Evolutionary conservation across 2,329 filamentous ascomycete genomes (phyloP), one percentile per base, ranked within the genome.

Genomic region (Atkinsonella texensis): DNA sequence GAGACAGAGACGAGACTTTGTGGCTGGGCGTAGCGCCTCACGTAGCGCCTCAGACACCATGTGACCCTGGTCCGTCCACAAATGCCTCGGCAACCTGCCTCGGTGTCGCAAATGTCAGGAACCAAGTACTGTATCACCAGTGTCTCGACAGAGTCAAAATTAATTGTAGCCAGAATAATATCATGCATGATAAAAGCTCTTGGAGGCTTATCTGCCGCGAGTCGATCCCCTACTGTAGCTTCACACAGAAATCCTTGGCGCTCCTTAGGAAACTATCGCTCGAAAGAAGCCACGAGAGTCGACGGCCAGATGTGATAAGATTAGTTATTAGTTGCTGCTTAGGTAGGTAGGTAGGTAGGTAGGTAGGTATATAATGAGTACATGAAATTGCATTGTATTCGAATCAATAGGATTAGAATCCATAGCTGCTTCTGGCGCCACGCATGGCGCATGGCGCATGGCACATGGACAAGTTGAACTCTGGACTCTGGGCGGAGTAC

Each of bases 41-140:
- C n/a, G n/a, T n/a, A 23, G 23, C 28, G 33, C 46, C 38, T 41
- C 45, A 51, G 31, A 51, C 40, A 51, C 50, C 50, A 49, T 48
- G 32, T 48, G 46, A 33, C 15, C 20, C 40, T 17, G 2, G 12
- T 43, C 17, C 9, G 39, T 35, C 48, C 39, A 46, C 31, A 40
- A 48, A 18, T 47, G 32, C 17, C 12, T 23, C 40, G 48, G 47
- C 28, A 38, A 47, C 48, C 48, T n/a, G 48, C 52, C 44, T 39
- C 18, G 11, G 48, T 47, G 38, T 28, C 32, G 52, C 48, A 31
- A 41, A 23, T 41, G 33, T 20, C 17, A 33, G 46, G 46, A n/a
- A 46, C 28, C 28, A 28, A 23, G 20, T 23, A 23, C 20, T 23
- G 31, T 4, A 31, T 12, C 32, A 31, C 4, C 17, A 10, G 41